phyloP scores from a whole-genome alignment of 1,139 yeast genomes.

The Kurtzmaniella quercitrusa region DNA sequence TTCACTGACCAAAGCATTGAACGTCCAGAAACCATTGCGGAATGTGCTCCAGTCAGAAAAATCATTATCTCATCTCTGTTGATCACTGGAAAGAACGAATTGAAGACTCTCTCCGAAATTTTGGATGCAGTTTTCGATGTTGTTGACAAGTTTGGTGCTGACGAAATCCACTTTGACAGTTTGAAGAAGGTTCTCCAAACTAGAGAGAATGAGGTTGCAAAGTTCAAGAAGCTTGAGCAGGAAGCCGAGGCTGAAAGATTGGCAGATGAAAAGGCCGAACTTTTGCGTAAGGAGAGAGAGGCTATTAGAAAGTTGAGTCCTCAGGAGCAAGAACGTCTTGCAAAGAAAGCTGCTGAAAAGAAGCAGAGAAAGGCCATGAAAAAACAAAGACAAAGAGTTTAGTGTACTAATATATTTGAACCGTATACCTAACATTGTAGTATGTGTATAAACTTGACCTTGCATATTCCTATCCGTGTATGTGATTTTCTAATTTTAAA shows the following conservation, averaged over 20 bases:
- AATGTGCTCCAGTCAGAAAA: conserved; percentile 53
- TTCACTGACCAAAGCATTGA: conserved; percentile 77
- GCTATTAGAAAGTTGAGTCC: conserved; percentile 55
- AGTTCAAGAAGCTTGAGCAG: conserved; percentile 57
- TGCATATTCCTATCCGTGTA: no score
- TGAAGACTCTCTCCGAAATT: conserved; percentile 44
- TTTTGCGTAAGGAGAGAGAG: conserved; percentile 59
- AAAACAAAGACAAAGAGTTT: conserved; percentile 34
- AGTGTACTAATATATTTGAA: no score
- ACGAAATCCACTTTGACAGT: conserved; percentile 56
- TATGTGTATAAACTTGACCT: conserved; percentile 20
- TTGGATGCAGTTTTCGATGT: conserved; percentile 49
- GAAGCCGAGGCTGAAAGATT: conserved; percentile 63
- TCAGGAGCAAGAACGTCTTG: conserved; percentile 72
- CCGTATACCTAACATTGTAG: no score
- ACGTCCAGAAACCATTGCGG: conserved; percentile 56
- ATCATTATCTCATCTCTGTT: conserved; percentile 49
- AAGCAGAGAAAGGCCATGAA: conserved; percentile 40
- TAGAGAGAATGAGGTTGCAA: conserved; percentile 66
- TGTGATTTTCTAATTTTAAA: no score
- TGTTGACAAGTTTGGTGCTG: conserved; percentile 49
- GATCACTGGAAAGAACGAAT: conserved; percentile 43
- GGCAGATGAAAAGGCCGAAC: conserved; percentile 65
- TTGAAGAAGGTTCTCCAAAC: conserved; percentile 68
- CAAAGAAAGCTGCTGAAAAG: conserved; percentile 55